Base-by-base conservation (phyloP, 75 land plant species). In the Sequoiadendron giganteum region DNA sequence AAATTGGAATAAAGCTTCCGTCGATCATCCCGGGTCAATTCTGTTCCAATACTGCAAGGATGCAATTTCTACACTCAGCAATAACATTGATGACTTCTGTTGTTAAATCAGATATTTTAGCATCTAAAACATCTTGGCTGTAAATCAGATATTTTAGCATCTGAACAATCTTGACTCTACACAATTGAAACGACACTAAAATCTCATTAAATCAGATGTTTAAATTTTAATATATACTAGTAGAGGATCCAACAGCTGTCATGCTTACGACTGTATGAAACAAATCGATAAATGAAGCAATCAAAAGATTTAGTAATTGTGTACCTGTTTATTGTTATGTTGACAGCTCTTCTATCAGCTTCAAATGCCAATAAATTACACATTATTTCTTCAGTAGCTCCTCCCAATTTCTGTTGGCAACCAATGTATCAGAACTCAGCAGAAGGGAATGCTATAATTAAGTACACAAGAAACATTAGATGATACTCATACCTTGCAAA, bases 331-430 rank as follows among this genome's bases (percentile, higher is more conserved):
- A 98, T 97, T 18, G 96, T 96, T 42, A 98, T 98, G 89, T 96
- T 97, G 38, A 98, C 96, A 88, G 99, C 99, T 70, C 99, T 94
- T 83, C 99, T 90, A 56, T 98, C 99, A 56, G 99, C 99, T 92
- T 98, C 99, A 94, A 97, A 98, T 19, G 99, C 86, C 13, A 98
- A 93, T 34, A 98, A 93, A 90, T 97, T 97, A 92, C 93, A 98
- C 99, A 98, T 98, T 30, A 98, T 95, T 87, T 95, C 96, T 25
- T 95, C 92, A 48, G 99, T 98, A 48, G 99, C 99, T 61, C 99
- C 99, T 54, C 99, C 99, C 83, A 97, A 91, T 96, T 97, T 97
- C 99, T 98, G 87, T 28, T 40, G 28, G 3, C 52, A 55, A 84
- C 76, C 15, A 56, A 76, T 49, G 83, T n/a, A 82, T 82, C 14